Base-by-base conservation (phyloP, 2,329 filamentous ascomycete genomes). In the Sclerotinia sclerotiorum region DNA sequence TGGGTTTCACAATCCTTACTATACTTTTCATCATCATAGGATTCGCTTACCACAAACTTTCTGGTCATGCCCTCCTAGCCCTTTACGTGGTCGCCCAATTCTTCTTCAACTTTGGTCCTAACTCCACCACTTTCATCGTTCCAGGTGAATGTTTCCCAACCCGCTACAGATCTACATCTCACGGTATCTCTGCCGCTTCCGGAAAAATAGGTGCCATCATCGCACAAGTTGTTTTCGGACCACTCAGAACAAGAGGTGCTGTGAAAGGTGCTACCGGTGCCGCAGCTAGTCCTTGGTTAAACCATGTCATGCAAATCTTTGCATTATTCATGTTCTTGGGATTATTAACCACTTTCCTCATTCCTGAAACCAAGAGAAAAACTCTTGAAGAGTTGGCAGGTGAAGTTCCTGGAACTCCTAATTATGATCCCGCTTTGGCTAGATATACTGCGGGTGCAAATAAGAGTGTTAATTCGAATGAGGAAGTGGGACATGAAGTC, bases 271-370 rank as follows among this genome's bases (percentile, higher is more conserved):
- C 73, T 3, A 74, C 69, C 11, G 73, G 74, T 13, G 54, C 57
- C 1, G 71, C 67, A 58, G 71, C 73, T 5, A 68, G 80, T 1
- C 83, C 84, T 0, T 91, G 89, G 85, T 83, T 94, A 68, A 85
- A 91, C 77, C 87, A 90, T 68, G 85, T 94, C 60, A 88, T 94
- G 81, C 83, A 92, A 77, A 89, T 93, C 54, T 93, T 91, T 78
- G 90, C 90, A 0, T 82, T 92, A 13, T 93, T 94, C 81, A 94
- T 93, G 91, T 82, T 94, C 5, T 83, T 84, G 60, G 91, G 92
- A 60, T 83, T 86, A 67, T 79, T 91, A 60, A 87, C 87, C 1
- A 88, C 88, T 1, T 80, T 93, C 2, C 79, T 94, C 39, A 88
- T 94, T 39, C 90, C 90, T 0, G 91, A 93, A 80, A 93, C 89